Conservation (phyloP, 2,329 filamentous ascomycete species). For the Calonectria hawksworthii region DNA sequence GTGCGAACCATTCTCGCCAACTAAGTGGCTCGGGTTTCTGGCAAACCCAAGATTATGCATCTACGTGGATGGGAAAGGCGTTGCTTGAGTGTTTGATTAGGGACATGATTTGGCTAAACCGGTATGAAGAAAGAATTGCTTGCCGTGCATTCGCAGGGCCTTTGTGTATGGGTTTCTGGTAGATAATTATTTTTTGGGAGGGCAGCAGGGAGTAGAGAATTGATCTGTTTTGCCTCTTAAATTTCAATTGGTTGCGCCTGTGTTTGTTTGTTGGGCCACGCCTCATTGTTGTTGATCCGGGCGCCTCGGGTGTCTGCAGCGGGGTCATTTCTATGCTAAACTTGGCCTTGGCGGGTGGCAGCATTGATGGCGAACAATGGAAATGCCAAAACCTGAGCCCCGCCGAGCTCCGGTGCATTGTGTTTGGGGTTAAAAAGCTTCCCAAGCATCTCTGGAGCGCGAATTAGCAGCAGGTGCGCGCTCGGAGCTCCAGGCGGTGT, state of each 20-base stretch:
- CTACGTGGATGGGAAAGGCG: slow-evolving; percentile 50
- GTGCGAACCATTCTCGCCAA: slow-evolving; percentile 90
- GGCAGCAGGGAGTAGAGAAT: slow-evolving; percentile 39
- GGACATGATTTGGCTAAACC: slow-evolving; percentile 43
- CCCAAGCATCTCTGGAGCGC: not conserved
- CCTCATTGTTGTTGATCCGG: slow-evolving; percentile 17
- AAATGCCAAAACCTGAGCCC: not conserved
- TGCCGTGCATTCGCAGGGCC: slow-evolving; percentile 36
- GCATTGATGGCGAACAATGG: slow-evolving; percentile 15
- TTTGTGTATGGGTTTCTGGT: slow-evolving; percentile 45
- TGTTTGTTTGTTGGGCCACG: slow-evolving; percentile 3
- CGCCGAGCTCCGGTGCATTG: not conserved
- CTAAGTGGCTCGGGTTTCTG: slow-evolving; percentile 58
- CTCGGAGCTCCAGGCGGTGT: not conserved
- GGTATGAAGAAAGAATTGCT: slow-evolving; percentile 46
- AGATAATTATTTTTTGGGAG: slow-evolving; percentile 42
- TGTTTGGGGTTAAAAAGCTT: not conserved
- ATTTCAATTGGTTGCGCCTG: slow-evolving; percentile 1
- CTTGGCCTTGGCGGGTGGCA: not conserved
- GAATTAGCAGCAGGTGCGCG: not conserved
- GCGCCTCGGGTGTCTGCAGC: slow-evolving; percentile 10
- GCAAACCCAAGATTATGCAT: slow-evolving; percentile 48
- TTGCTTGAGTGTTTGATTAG: slow-evolving; percentile 50
- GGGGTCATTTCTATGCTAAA: slow-evolving; percentile 14
- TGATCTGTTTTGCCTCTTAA: slow-evolving; percentile 36